These are phyloP conservation scores for Hymenoscyphus repandus DNA, from an alignment of 2,329 filamentous ascomycete species.

Conservation along the genomic window DNA sequence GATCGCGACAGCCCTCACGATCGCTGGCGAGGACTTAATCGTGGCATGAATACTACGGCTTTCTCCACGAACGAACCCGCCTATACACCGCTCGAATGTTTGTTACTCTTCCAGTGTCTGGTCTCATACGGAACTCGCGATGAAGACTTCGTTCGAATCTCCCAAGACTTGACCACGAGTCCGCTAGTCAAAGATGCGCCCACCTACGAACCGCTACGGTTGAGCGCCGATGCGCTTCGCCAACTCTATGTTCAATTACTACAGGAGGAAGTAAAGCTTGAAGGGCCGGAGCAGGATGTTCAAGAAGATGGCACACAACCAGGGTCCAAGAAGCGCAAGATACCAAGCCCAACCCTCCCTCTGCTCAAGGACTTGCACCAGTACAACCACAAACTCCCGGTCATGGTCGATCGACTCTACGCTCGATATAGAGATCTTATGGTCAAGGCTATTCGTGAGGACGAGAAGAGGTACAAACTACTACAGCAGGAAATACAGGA, in stretches of 20 bases:
- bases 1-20: constrained; percentile 50
- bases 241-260: constrained; percentile 73
- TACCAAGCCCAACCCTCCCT: constrained; percentile 57
- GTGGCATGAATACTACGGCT: constrained; percentile 53
- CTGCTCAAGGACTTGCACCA: constrained; percentile 62
- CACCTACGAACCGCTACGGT: constrained; percentile 66
- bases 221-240: constrained; percentile 74
- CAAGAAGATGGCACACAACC: constrained; percentile 41
- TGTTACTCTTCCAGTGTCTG: constrained; percentile 79
- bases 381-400: constrained; percentile 61
- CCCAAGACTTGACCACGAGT: constrained; percentile 69
- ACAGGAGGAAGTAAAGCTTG: constrained; percentile 62
- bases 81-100: constrained; percentile 81
- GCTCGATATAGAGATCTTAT: constrained; percentile 65
- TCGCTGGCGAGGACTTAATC: constrained; percentile 48
- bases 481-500: constrained; percentile 64
- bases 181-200: constrained; percentile 64
- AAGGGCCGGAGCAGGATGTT: constrained; percentile 33
- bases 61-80: constrained; percentile 59
- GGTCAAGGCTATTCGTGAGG: constrained; percentile 65
- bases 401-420: constrained; percentile 69
- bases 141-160: constrained; percentile 65
- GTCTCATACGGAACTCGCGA: constrained; percentile 61
- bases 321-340: constrained; percentile 69
- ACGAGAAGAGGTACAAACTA: constrained; percentile 62